Percentiles rank a stretch among this genome's conserved stretches.
Evolutionary conservation across 345 rosid species (phyloP).

Genomic region (Eucalyptus globulus): DNA sequence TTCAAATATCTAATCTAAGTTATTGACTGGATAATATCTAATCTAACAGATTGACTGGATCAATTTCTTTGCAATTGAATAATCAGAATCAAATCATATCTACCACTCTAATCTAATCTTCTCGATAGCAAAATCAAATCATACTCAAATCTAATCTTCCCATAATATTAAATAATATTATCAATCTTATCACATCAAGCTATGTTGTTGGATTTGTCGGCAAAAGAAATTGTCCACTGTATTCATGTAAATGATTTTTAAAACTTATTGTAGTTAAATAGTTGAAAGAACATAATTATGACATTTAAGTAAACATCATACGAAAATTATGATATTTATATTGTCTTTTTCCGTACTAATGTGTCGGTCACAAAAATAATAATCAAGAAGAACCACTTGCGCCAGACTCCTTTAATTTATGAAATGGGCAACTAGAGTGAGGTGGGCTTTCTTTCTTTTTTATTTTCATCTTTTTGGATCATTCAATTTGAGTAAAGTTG

Average conservation of each 20-base stretch:
- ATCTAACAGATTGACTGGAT: no score
- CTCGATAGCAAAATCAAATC: no score
- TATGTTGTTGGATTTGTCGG: background rate
- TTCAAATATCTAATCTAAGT: no score
- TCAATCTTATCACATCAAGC: no score
- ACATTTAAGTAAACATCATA: accelerated
- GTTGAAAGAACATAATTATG: background rate
- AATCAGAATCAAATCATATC: no score
- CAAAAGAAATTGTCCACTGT: background rate
- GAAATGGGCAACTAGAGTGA: background rate
- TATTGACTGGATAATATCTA: no score
- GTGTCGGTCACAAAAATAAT: background rate
- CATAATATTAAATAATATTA: no score
- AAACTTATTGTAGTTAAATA: accelerated
- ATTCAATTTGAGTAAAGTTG: background rate
- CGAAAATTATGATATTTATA: background rate
- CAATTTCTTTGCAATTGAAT: no score
- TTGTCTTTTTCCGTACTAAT: background rate
- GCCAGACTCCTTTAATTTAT: background rate
- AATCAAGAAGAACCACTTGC: background rate
- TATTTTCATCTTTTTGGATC: background rate
- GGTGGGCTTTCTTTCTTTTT: background rate
- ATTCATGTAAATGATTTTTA: background rate
- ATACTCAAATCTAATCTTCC: no score
- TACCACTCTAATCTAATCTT: no score